Base-by-base conservation (phyloP, 306 rosid genomes). In the Rosa lucieae region DNA sequence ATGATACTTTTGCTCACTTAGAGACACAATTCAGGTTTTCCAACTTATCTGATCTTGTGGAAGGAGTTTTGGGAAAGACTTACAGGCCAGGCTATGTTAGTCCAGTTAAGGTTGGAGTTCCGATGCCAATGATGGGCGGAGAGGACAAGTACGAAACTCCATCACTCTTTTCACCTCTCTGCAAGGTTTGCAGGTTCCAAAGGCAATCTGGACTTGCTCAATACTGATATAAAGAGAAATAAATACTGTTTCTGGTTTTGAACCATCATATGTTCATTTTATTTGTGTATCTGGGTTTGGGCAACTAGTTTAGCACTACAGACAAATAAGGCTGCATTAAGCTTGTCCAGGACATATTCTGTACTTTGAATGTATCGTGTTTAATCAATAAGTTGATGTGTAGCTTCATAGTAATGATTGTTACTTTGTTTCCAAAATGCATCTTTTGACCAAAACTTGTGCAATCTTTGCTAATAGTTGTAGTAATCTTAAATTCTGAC, bases 101-200 rank as follows among this genome's bases (percentile, higher is more conserved):
- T 81, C 88, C 93, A n/a, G 95, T 87, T 0, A 92, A 92, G 85
- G 83, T 86, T 73, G 89, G 95, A 12, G 95, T 92, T 78, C 74
- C 87, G 17, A 90, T 89, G 97, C 95, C 97, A 53, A 89, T 86
- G 89, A 89, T 91, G 92, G 97, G 93, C 49, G 93, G 97, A 7
- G 97, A 91, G 82, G 83, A 86, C 80, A 89, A 79, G 83, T 91
- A 91, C 77, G 81, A 78, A 42, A 88, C 92, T 6, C 73, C 82
- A 8, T 88, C 92, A 58, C 86, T 91, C 66, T 80, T 74, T 76
- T 88, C 92, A 44, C 82, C 93, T 39, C 42, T 80, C 23, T 91
- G 93, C 85, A 81, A 63, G 12, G 82, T 40, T 14, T 91, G 93
- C 83, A 88, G 78, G 82, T 89, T 91, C 85, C 80, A 85, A 37